Conservation (phyloP, 768 basidiomycete genomes). For the Lactarius tabidus region DNA sequence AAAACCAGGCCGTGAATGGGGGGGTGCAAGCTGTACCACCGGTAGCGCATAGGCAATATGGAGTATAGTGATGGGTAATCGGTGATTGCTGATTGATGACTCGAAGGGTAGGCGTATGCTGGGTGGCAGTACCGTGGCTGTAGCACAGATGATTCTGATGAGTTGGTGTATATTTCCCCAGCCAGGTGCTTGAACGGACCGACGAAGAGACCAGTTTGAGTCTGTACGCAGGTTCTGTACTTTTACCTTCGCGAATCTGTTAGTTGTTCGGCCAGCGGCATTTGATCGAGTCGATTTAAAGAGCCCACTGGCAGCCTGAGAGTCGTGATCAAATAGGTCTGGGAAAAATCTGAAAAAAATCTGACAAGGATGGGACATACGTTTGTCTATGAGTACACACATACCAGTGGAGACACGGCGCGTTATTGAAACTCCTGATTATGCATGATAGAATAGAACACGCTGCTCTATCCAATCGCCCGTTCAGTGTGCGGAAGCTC, state of each 20-base stretch:
- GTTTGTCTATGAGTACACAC: too few species aligned
- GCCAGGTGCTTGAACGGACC: not conserved
- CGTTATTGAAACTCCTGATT: too few species aligned
- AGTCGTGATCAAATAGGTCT: too few species aligned
- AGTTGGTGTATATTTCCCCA: not conserved
- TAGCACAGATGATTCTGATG: not conserved
- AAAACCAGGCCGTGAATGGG: slow-evolving; percentile 8
- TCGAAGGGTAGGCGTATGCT: not conserved
- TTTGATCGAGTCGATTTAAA: not conserved
- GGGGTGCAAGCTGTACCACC: slow-evolving; percentile 38
- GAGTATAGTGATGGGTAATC: not conserved
- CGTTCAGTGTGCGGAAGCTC: too few species aligned
- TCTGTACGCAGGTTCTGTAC: not conserved
- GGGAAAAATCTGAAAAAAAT: too few species aligned
- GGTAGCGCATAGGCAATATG: slow-evolving; percentile 19
- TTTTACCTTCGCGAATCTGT: not conserved
- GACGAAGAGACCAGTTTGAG: not conserved
- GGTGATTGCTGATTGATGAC: not conserved
- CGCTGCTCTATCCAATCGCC: too few species aligned
- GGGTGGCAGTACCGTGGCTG: not conserved
- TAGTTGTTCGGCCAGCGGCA: not conserved
- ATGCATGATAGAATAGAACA: too few species aligned
- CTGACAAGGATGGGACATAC: too few species aligned
- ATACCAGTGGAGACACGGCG: too few species aligned
- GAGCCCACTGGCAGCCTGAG: too few species aligned